Evolutionary conservation across 441 rosid genomes (phyloP), one percentile per base, ranked within the genome.

Genomic region (Corymbia citriodora): DNA sequence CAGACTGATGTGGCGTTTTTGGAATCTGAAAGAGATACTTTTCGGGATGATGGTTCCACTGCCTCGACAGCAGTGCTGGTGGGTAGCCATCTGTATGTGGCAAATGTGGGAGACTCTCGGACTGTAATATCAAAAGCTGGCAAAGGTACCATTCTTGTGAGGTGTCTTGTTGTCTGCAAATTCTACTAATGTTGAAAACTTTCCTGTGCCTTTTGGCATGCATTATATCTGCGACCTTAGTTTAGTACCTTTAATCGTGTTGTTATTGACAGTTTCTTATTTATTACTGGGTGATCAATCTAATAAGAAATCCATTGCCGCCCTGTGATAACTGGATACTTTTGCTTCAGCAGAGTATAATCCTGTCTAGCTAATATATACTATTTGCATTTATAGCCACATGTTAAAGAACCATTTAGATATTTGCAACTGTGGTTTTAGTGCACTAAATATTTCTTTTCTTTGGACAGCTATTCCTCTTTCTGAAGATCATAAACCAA

Each of bases 401-500:
- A 74, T 74, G 52, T 21, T 74, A 74, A 74, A 74, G 83, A 40
- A 85, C 85, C 91, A 61, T 88, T 72, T 33, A 55, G 55, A 40
- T 29, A 65, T 88, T 63, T 88, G 72, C 52, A 88, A 48, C 50
- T 45, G 63, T 45, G 29, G 11, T 54, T 61, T 48, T 15, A 53
- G 79, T 82, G 53, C 89, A 81, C 87, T 87, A 89, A 74, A 88
- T 91, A 27, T 45, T 83, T 91, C 89, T 87, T 87, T 88, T 59
- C 88, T 92, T 48, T 94, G 91, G 85, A 81, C 93, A 97, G 99
- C 99, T 15, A 97, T 98, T 65, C 96, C 99, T 10, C 96, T 98
- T 63, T 98, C 99, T 33, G 99, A 97, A 94, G 99, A 98, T 94
- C 99, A 97, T 92, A 98, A 98, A 92, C 99, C 99, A 87, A 98